Conservation (phyloP, 441 rosid genomes). For the Breynia disticha region DNA sequence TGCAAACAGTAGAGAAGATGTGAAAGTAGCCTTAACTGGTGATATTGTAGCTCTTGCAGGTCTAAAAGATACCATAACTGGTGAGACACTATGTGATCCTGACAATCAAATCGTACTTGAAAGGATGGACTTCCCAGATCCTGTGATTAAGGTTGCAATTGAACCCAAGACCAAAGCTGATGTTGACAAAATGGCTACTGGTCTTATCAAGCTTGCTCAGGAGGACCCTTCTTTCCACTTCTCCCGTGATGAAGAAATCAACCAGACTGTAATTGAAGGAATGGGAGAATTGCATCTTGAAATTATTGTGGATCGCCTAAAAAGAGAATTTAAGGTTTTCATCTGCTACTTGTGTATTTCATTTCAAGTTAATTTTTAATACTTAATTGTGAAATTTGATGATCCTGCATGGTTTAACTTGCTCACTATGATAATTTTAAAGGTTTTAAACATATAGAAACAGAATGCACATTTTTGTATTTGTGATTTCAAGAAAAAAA, state of each 20-base stretch:
- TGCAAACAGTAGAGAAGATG: conserved; percentile 92
- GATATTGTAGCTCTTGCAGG: conserved; percentile 94
- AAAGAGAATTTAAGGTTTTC: conserved; percentile 81
- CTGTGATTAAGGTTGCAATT: conserved; percentile 91
- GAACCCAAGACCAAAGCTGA: conserved; percentile 97
- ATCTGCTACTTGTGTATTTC: neutral
- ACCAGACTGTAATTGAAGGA: conserved; percentile 96
- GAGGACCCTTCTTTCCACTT: conserved; percentile 98
- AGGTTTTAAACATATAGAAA: no score
- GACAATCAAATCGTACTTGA: conserved; percentile 75
- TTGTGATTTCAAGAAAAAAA: no score
- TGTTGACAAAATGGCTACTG: conserved; percentile 76
- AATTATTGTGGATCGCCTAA: conserved; percentile 91
- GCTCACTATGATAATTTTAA: no score
- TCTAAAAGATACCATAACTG: conserved; percentile 81
- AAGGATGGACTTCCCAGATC: conserved; percentile 97
- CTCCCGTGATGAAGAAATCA: conserved; percentile 83
- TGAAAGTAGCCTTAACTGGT: conserved; percentile 73
- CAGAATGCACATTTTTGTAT: no score
- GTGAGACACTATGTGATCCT: conserved; percentile 76
- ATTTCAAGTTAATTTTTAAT: no score
- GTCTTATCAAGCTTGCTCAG: conserved; percentile 87
- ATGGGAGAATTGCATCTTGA: conserved; percentile 99
- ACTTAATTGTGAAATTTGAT: neutral
- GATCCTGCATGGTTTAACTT: no score